Evolutionary conservation across 2,329 filamentous ascomycete species (phyloP), one percentile per base, ranked within the genome.

Genomic region (Penicillium sp.): DNA sequence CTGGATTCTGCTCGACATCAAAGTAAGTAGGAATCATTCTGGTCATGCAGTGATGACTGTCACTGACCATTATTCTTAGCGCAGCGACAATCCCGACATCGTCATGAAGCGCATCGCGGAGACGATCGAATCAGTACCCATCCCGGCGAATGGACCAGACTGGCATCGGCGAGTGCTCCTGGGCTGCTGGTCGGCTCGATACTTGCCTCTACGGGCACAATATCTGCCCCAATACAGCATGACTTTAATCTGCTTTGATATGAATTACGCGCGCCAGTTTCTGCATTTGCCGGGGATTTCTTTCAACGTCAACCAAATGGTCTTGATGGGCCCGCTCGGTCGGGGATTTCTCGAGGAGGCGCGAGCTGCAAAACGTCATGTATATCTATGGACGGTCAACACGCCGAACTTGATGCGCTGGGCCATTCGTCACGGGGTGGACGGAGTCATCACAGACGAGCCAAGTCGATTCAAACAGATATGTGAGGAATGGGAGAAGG

Each of bases 361-460:
- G 24, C 79, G 80, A 54, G 68, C 74, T 44, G 74, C 77, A 1
- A 74, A 78, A 15, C 80, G 87, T 21, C 80, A 81, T 4, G 76
- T 96, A 4, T 86, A 87, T 63, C 81, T 85, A 0, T 97, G 93
- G 93, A 96, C 92, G 0, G 88, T 96, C 46, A 96, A 97, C 68
- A 81, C 87, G 13, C 81, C 83, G 57, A 77, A 79, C 45, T 82
- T 85, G 72, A 96, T 97, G 92, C 81, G 85, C 62, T 96, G 90
- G 90, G 81, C 84, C 58, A 83, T 95, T 31, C 72, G 78, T 26
- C 74, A 81, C 39, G 69, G 71, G 3, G 75, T 95, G 1, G 89
- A 95, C 62, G 92, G 89, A 0, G 87, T 96, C 4, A 85, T 96
- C 48, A 95, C 91, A 0, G 92, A 96, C 66, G 85, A 96, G 61